Evolutionary conservation across 2,329 filamentous ascomycete genomes (phyloP).

Genomic region (Stachybotrys echinatus): DNA sequence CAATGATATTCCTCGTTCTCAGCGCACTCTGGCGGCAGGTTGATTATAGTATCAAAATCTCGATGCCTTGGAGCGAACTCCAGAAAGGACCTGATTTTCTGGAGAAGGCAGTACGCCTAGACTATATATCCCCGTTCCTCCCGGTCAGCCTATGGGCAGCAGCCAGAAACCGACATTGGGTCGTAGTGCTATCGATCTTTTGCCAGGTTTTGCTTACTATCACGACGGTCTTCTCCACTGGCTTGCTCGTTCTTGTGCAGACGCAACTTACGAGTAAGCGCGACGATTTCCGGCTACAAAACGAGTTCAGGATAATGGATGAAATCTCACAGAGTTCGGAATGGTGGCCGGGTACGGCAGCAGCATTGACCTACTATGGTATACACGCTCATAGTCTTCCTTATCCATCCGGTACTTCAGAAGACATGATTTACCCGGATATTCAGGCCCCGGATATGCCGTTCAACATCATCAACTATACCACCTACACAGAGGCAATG

Average conservation of each 20-base stretch:
- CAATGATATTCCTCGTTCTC: conserved; percentile 18
- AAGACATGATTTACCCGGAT: conserved; percentile 9
- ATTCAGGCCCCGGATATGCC: conserved; percentile 6
- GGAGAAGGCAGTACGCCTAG: conserved; percentile 18
- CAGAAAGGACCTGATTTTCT: conserved; percentile 8
- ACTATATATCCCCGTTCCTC: conserved; percentile 21
- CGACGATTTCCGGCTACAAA: conserved; percentile 10
- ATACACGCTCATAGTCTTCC: conserved; percentile 12
- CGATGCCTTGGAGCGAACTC: conserved; percentile 20
- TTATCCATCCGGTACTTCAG: conserved; percentile 10
- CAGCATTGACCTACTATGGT: conserved; percentile 11
- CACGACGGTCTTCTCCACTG: conserved; percentile 22
- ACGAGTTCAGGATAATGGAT: conserved; percentile 8
- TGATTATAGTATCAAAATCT: conserved; percentile 18
- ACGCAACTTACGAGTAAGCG: conserved; percentile 13
- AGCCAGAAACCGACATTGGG: conserved; percentile 16
- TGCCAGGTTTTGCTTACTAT: conserved; percentile 20
- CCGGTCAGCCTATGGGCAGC: conserved; percentile 15
- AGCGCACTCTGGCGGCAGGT: conserved; percentile 23
- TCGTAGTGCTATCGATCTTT: conserved; percentile 14
- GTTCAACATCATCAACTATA: conserved; percentile 9
- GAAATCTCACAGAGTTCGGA: conserved; percentile 1
- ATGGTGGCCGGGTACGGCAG: conserved; percentile 8
- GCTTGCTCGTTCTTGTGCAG: conserved; percentile 20
- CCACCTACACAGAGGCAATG: conserved; percentile 12